phyloP scores from a whole-genome alignment of 345 rosid species.

The Streptanthus diversifolius region DNA sequence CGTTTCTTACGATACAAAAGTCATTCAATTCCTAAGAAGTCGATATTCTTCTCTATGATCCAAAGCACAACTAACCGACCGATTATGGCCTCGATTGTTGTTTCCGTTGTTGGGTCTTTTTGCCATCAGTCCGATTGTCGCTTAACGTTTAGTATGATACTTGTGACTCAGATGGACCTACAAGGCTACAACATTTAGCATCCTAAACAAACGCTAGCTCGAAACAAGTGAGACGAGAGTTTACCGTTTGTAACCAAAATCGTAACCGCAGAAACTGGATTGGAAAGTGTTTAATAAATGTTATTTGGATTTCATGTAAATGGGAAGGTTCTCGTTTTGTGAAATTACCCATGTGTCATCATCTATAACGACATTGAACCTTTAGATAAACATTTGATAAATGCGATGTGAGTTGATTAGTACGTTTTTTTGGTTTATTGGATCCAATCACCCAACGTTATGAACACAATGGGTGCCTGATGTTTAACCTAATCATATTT shows the following conservation, averaged over 20 bases:
- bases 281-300: not conserved
- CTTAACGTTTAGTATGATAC: not conserved
- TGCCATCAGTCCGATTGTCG: no score
- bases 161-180: not conserved
- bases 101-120: not conserved
- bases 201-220: not conserved
- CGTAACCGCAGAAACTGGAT: not conserved
- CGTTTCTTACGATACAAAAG: no score
- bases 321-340: not conserved
- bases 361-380: not conserved
- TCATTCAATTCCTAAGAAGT: not conserved
- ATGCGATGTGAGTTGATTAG: not conserved
- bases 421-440: not conserved
- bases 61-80: not conserved
- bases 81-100: not conserved
- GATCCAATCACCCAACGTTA: not conserved
- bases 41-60: not conserved
- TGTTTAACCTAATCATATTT: conserved; percentile 4
- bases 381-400: not conserved
- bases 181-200: not conserved
- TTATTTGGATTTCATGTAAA: not conserved
- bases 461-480: not conserved
- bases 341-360: not conserved
- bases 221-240: no score
- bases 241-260: no score